phyloP scores from a whole-genome alignment of 2,329 filamentous ascomycete genomes.

The Claviceps sp. region DNA sequence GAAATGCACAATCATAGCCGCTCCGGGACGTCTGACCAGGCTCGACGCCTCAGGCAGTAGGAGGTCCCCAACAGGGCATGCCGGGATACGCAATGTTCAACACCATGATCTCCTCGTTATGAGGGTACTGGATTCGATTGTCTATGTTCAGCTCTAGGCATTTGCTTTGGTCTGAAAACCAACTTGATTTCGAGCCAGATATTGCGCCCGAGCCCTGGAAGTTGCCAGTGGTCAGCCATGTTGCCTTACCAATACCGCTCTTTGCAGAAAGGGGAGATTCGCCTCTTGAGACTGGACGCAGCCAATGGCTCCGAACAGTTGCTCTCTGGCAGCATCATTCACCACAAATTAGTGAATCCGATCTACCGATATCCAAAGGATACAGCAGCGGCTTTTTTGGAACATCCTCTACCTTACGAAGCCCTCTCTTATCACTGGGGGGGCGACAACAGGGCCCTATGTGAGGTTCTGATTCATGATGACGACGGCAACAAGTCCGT shows the following conservation, averaged over 20 bases:
- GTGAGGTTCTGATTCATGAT: neutral
- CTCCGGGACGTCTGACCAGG: too few species aligned
- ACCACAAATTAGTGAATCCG: constrained; percentile 3
- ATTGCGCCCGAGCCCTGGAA: neutral
- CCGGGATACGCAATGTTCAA: too few species aligned
- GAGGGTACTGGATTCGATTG: too few species aligned
- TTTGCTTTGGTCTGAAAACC: neutral
- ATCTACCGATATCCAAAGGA: neutral
- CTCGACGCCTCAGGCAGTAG: too few species aligned
- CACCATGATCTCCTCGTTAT: too few species aligned
- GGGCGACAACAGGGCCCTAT: neutral
- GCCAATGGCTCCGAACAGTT: neutral
- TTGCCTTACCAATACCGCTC: constrained; percentile 2
- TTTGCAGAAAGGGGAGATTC: constrained; percentile 4
- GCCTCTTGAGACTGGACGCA: constrained; percentile 5
- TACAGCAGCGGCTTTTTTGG: neutral
- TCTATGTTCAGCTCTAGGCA: too few species aligned
- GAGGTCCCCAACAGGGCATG: too few species aligned
- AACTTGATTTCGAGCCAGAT: neutral
- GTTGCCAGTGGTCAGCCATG: neutral
- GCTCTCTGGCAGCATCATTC: constrained; percentile 5
- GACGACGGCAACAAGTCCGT: neutral
- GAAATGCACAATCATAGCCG: too few species aligned
- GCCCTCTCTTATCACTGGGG: constrained; percentile 8
- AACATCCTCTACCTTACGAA: constrained; percentile 2